These are phyloP conservation scores for Pestalotiopsis fici DNA, from an alignment of 2,329 filamentous ascomycete species.

Conservation along the genomic window DNA sequence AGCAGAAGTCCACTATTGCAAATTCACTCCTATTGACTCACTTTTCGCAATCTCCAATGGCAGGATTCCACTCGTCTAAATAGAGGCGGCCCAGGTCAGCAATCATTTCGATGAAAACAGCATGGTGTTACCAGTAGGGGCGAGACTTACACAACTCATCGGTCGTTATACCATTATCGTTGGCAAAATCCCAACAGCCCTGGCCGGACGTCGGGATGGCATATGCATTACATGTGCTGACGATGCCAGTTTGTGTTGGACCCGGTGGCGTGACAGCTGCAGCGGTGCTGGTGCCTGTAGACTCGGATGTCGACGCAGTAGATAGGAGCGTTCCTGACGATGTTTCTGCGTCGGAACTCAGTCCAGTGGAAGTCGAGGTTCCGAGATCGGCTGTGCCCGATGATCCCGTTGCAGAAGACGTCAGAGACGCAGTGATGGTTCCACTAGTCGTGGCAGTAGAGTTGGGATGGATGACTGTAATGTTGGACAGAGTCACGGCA, in stretches of 20 bases:
- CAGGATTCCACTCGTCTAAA: neutral
- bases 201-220: slow-evolving; percentile 19
- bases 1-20: neutral
- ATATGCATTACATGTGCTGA: slow-evolving; percentile 26
- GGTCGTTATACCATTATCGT: neutral
- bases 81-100: neutral
- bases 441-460: too few relatives aligned
- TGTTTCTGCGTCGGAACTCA: too few relatives aligned
- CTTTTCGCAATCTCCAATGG: neutral
- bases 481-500: neutral
- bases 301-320: too few relatives aligned
- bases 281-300: neutral
- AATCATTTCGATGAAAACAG: neutral
- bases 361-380: too few relatives aligned
- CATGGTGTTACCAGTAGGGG: neutral
- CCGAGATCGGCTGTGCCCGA: too few relatives aligned
- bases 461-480: neutral
- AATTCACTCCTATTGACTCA: neutral
- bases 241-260: slow-evolving; percentile 27
- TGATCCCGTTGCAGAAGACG: too few relatives aligned
- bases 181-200: slow-evolving; percentile 17
- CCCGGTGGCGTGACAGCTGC: slow-evolving; percentile 14
- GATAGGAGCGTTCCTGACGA: too few relatives aligned
- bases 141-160: neutral
- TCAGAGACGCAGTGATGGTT: too few relatives aligned